Evolutionary conservation across 2,329 filamentous ascomycete genomes (phyloP).

Genomic region (Aspergillus persii): DNA sequence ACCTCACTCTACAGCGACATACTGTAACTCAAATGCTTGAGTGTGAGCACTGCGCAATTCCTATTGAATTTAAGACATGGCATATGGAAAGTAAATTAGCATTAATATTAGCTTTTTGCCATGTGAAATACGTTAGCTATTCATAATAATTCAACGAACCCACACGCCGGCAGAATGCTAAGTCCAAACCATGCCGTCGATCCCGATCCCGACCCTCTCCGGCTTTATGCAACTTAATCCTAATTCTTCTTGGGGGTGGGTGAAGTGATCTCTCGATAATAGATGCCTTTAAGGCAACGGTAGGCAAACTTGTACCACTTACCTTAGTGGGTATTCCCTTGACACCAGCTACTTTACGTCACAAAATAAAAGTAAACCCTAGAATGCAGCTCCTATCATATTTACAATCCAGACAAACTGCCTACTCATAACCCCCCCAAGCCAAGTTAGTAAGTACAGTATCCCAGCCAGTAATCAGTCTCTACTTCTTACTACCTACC

Average conservation of each 20-base stretch:
- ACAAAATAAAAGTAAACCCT: too few relatives aligned
- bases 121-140: neutral
- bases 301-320: too few relatives aligned
- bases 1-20: neutral
- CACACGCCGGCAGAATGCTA: neutral
- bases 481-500: too few relatives aligned
- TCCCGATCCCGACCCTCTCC: conserved; percentile 3
- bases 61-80: neutral
- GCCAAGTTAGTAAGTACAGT: too few relatives aligned
- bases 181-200: conserved; percentile 14
- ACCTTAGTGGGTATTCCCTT: too few relatives aligned
- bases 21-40: neutral
- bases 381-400: too few relatives aligned
- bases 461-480: neutral
- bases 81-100: neutral
- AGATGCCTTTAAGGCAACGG: too few relatives aligned
- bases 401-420: too few relatives aligned
- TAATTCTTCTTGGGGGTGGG: neutral
- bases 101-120: neutral
- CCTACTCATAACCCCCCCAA: too few relatives aligned
- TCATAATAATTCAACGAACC: neutral
- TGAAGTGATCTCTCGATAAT: neutral
- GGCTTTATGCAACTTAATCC: conserved; percentile 17
- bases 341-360: too few relatives aligned
- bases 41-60: neutral